phyloP scores from a whole-genome alignment of 495 filamentous ascomycete genomes.

The Daldinia bambusicola region DNA sequence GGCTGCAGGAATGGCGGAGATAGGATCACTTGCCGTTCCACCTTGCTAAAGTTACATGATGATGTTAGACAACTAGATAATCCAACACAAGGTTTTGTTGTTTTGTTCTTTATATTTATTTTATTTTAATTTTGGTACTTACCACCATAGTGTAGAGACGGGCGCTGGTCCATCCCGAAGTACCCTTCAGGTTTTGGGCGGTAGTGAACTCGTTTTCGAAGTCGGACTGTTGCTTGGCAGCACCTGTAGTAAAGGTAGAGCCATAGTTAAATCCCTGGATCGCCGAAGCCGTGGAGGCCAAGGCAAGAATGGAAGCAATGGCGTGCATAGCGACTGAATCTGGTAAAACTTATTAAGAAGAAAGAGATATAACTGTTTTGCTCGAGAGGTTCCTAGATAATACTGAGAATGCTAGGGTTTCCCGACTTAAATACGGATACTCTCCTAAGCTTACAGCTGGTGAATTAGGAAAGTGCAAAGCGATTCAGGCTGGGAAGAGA shows the following conservation, averaged over 20 bases:
- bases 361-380: conserved; percentile 3
- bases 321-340: conserved; percentile 47
- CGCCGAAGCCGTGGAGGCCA: conserved; percentile 49
- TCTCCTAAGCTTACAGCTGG: neutral
- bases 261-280: conserved; percentile 88
- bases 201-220: conserved; percentile 76
- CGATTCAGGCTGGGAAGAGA: conserved; percentile 28
- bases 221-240: conserved; percentile 69
- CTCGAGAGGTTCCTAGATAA: conserved; percentile 14
- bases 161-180: conserved; percentile 79
- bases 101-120: conserved; percentile 4
- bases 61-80: conserved; percentile 14
- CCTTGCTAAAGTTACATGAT: conserved; percentile 50
- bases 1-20: conserved; percentile 80
- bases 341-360: conserved; percentile 6
- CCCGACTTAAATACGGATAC: neutral
- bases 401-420: conserved; percentile 13
- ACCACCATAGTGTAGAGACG: conserved; percentile 64
- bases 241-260: conserved; percentile 67
- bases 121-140: conserved; percentile 30
- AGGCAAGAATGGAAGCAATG: conserved; percentile 42
- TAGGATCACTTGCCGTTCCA: conserved; percentile 65
- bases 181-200: conserved; percentile 74
- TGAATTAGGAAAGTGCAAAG: conserved; percentile 18
- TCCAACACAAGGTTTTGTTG: neutral